Conservation (phyloP, 495 filamentous ascomycete genomes). For the Neurospora sp. region DNA sequence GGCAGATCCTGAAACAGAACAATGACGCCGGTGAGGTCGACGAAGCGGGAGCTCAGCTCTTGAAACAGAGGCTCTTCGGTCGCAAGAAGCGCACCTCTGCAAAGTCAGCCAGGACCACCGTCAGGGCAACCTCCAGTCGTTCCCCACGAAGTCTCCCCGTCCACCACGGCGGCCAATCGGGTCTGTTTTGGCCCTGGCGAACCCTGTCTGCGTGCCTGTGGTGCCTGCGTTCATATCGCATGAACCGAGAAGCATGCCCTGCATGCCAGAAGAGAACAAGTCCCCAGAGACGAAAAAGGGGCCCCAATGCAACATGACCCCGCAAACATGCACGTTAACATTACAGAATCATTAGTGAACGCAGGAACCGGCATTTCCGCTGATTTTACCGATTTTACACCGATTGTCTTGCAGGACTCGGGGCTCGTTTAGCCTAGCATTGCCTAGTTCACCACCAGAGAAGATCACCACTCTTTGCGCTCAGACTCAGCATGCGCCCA, state of each 20-base stretch:
- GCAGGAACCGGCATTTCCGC: neutral
- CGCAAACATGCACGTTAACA: neutral
- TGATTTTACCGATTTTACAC: neutral
- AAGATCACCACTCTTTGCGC: neutral
- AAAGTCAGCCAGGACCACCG: neutral
- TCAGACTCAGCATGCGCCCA: neutral
- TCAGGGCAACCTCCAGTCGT: neutral
- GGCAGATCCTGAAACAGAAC: slow-evolving; percentile 11
- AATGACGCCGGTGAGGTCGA: neutral
- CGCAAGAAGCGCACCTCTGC: neutral
- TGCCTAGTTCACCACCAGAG: neutral
- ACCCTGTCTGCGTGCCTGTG: neutral
- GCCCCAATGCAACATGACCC: neutral
- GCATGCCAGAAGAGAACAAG: neutral
- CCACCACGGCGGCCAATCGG: neutral
- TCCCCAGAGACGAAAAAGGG: neutral
- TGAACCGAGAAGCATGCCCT: neutral
- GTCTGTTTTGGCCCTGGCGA: neutral
- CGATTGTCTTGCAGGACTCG: neutral
- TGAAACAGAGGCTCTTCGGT: neutral
- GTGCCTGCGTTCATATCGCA: neutral
- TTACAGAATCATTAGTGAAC: neutral
- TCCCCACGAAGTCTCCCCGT: neutral
- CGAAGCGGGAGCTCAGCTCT: neutral
- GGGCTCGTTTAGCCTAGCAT: neutral